A percentile compares a stretch with the other conserved stretches of the same genome.
Conservation (phyloP, 176 grass and related monocot genomes). For the Stipa capillata region DNA sequence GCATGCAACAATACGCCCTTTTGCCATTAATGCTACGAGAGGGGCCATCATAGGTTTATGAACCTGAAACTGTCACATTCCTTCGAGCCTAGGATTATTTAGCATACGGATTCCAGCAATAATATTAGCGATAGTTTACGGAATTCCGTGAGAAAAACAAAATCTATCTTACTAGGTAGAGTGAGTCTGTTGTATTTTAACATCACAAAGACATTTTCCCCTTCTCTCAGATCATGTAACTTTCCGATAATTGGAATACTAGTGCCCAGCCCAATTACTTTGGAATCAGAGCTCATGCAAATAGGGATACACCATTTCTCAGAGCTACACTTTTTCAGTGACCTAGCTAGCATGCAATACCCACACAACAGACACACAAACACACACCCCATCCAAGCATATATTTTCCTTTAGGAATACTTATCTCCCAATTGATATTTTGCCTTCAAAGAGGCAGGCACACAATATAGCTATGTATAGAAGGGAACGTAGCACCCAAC, state of each 20-base stretch:
- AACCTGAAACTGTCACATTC: no score
- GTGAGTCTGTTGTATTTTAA: not conserved
- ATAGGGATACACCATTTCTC: not conserved
- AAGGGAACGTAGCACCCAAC: not conserved
- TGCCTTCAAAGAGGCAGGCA: conserved; percentile 1
- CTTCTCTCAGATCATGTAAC: not conserved
- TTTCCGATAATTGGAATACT: not conserved
- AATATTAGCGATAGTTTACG: not conserved
- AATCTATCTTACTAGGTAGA: not conserved
- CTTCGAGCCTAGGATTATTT: no score
- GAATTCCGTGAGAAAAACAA: not conserved
- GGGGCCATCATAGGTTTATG: no score
- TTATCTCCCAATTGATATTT: not conserved
- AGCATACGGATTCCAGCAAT: no score
- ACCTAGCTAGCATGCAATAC: not conserved
- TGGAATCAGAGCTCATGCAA: not conserved
- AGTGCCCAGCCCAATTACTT: not conserved
- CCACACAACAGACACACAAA: not conserved
- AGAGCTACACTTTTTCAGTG: not conserved
- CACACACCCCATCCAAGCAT: not conserved
- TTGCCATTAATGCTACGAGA: no score
- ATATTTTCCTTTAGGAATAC: not conserved
- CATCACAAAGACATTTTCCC: not conserved
- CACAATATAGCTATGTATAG: not conserved
- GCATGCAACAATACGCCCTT: no score